phyloP scores from a whole-genome alignment of 2,329 filamentous ascomycete genomes.

The Sordariomycetes sp. region DNA sequence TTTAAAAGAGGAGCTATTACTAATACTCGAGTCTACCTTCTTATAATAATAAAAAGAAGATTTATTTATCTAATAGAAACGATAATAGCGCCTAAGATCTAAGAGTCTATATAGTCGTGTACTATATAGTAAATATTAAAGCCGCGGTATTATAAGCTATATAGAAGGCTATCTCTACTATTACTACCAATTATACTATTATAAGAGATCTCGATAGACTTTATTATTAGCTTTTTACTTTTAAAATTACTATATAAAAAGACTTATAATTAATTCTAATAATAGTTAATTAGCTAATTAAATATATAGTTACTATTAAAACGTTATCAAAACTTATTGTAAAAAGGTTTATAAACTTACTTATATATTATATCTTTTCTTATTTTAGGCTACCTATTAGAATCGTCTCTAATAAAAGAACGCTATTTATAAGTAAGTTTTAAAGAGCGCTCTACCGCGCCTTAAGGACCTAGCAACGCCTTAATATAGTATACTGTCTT shows the following conservation, averaged over 20 bases:
- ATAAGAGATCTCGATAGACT: background rate
- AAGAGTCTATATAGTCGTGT: background rate
- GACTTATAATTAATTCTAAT: background rate
- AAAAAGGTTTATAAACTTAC: background rate
- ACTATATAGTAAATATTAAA: background rate
- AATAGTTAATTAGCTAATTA: background rate
- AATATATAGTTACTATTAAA: background rate
- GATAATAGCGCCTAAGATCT: too few relatives aligned
- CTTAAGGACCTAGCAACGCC: background rate
- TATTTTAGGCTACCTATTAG: background rate
- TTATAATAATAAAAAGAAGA: too few relatives aligned
- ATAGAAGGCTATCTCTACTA: background rate
- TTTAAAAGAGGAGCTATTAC: too few relatives aligned
- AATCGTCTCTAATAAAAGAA: background rate
- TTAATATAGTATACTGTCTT: background rate
- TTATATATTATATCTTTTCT: background rate
- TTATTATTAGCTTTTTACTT: conserved; percentile 1
- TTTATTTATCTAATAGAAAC: too few relatives aligned
- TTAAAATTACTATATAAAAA: background rate
- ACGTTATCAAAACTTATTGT: background rate
- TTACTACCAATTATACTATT: background rate
- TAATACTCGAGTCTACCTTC: too few relatives aligned
- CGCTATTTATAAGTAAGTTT: background rate
- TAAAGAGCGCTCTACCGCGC: too few relatives aligned
- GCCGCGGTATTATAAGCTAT: background rate